Percentiles rank a stretch among this genome's conserved stretches.
phyloP scores from a whole-genome alignment of 257 asterid species.

The Nicotiana sylvestris region DNA sequence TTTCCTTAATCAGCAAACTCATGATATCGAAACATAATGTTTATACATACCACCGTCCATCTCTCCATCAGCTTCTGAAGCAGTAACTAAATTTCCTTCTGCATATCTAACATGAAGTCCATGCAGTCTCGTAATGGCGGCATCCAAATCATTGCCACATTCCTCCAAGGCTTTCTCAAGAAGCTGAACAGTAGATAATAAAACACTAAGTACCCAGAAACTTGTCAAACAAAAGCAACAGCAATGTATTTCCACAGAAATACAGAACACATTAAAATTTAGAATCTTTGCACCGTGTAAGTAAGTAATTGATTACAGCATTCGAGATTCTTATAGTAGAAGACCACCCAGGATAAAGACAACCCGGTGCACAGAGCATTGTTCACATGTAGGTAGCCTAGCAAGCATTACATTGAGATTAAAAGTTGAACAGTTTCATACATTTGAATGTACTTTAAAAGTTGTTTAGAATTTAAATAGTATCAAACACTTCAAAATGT shows the following conservation, averaged over 20 bases:
- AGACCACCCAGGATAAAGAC: background rate
- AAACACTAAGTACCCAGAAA: slow-evolving; percentile 10
- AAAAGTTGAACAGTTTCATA: background rate
- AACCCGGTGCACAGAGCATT: too few species aligned
- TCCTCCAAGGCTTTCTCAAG: slow-evolving; percentile 56
- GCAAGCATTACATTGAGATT: background rate
- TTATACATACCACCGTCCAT: slow-evolving; percentile 33
- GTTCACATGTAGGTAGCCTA: too few species aligned
- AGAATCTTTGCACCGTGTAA: background rate
- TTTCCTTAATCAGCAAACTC: background rate
- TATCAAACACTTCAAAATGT: too few species aligned
- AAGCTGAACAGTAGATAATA: slow-evolving; percentile 35
- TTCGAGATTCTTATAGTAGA: background rate
- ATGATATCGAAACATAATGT: background rate
- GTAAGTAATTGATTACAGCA: background rate
- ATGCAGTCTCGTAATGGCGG: slow-evolving; percentile 48
- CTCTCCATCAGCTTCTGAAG: slow-evolving; percentile 30
- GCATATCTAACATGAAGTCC: slow-evolving; percentile 37
- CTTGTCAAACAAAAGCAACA: background rate
- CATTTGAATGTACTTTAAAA: background rate
- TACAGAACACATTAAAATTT: background rate
- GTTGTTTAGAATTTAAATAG: background rate
- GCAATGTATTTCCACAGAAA: background rate
- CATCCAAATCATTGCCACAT: slow-evolving; percentile 48
- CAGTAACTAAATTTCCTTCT: slow-evolving; percentile 29